phyloP scores from a whole-genome alignment of 495 filamentous ascomycete genomes.

The Aspergillus asperescens region DNA sequence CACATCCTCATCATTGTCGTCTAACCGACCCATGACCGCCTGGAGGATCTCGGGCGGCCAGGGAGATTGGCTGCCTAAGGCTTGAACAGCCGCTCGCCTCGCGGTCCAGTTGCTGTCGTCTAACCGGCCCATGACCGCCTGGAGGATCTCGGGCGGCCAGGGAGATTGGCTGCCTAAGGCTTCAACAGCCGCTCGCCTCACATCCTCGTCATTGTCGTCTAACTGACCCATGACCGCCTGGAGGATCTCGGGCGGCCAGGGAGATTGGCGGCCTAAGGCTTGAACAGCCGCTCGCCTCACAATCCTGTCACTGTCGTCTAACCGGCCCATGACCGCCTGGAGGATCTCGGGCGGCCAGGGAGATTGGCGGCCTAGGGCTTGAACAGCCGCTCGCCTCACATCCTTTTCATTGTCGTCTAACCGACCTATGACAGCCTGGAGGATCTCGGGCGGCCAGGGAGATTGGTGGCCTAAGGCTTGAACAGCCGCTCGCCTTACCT shows the following conservation, averaged over 20 bases:
- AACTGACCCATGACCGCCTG: background rate
- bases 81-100: background rate
- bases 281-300: background rate
- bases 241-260: background rate
- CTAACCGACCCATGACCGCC: background rate
- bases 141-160: background rate
- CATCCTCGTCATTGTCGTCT: background rate
- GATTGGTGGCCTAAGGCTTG: background rate
- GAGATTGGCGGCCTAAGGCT: background rate
- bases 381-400: background rate
- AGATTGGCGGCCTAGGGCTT: background rate
- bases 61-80: background rate
- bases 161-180: background rate
- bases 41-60: background rate
- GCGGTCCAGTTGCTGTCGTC: background rate
- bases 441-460: background rate
- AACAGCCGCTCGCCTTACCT: background rate
- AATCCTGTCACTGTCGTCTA: background rate
- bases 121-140: background rate
- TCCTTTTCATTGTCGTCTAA: background rate
- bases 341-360: background rate
- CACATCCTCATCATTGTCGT: too few species aligned
- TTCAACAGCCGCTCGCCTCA: background rate
- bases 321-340: background rate
- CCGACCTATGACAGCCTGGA: background rate